Conservation (phyloP, 805 yeast genomes). For the Metschnikowia reukaufii region DNA sequence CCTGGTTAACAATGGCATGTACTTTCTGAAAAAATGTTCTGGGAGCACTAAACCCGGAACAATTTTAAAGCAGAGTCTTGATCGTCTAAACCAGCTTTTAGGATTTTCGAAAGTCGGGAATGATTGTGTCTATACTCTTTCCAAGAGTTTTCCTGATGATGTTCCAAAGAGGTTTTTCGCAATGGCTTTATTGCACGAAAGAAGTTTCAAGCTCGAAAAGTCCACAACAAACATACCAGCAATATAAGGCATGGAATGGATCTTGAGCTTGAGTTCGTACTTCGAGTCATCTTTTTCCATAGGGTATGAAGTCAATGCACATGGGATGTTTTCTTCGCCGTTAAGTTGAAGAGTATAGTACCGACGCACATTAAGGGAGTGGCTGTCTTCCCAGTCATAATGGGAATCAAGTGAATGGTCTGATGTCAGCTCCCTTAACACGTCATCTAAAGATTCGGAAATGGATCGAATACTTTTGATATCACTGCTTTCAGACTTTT, state of each 20-base stretch:
- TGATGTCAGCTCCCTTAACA: conserved; percentile 16
- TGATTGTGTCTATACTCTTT: conserved; percentile 51
- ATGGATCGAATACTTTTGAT: conserved; percentile 22
- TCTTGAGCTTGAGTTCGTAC: conserved; percentile 53
- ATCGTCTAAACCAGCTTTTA: conserved; percentile 40
- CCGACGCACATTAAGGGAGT: conserved; percentile 52
- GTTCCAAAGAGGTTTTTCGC: conserved; percentile 77
- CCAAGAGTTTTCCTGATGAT: conserved; percentile 44
- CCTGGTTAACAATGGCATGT: conserved; percentile 43
- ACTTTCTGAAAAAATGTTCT: conserved; percentile 83
- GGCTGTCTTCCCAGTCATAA: conserved; percentile 28
- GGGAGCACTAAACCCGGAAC: conserved; percentile 79
- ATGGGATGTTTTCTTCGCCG: conserved; percentile 57
- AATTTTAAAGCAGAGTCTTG: conserved; percentile 23
- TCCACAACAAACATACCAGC: conserved; percentile 81
- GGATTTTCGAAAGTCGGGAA: conserved; percentile 57
- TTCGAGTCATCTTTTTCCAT: conserved; percentile 46
- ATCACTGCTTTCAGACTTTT: conserved; percentile 18
- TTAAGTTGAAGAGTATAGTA: conserved; percentile 58
- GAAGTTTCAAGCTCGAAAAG: conserved; percentile 46
- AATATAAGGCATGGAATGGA: conserved; percentile 79
- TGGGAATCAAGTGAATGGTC: conserved; percentile 10
- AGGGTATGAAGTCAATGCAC: conserved; percentile 68
- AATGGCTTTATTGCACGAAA: conserved; percentile 79
- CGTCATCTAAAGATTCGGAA: conserved; percentile 29